Percentiles rank a stretch among this genome's conserved stretches.
Evolutionary conservation across 345 rosid species (phyloP).

Genomic region (Luvunga scandens): DNA sequence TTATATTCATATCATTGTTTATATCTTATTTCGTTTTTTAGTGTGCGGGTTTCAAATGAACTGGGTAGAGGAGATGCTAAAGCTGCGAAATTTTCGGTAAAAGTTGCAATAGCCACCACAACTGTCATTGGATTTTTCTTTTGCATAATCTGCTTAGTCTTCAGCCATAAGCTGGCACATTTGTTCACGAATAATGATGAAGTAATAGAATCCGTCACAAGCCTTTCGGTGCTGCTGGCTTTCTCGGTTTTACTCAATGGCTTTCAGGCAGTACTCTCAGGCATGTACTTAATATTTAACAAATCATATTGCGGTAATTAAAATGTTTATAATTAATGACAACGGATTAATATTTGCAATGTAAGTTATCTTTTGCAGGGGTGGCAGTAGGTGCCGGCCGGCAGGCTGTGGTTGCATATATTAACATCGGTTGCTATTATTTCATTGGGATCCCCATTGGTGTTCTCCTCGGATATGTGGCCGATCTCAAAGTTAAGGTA

Average conservation of each 20-base stretch:
- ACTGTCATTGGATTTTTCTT: conserved; percentile 39
- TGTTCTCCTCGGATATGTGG: conserved; percentile 50
- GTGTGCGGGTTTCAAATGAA: conserved; percentile 62
- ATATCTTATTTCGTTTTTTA: not conserved
- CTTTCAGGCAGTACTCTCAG: conserved; percentile 48
- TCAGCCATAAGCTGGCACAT: conserved; percentile 34
- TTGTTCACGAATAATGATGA: conserved; percentile 34
- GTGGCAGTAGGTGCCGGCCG: conserved; percentile 81
- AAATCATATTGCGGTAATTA: too few relatives aligned
- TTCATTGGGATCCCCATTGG: conserved; percentile 66
- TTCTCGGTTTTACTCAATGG: conserved; percentile 49
- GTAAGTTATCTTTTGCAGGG: conserved; percentile 33
- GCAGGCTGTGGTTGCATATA: conserved; percentile 55
- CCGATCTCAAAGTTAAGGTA: conserved; percentile 53
- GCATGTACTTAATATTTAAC: conserved; percentile 11
- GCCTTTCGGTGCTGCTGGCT: conserved; percentile 41
- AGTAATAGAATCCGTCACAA: conserved; percentile 32
- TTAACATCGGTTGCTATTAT: conserved; percentile 58
- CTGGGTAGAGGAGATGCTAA: conserved; percentile 52
- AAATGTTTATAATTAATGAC: too few relatives aligned
- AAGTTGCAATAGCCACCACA: conserved; percentile 39
- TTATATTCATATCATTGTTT: not conserved
- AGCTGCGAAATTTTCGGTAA: conserved; percentile 44
- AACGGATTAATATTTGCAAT: not conserved
- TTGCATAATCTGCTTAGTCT: conserved; percentile 33